A percentile compares a stretch with the other conserved stretches of the same genome.
Conservation (phyloP, 352 stramenopile species). For the Aphanomyces cochlioides region DNA sequence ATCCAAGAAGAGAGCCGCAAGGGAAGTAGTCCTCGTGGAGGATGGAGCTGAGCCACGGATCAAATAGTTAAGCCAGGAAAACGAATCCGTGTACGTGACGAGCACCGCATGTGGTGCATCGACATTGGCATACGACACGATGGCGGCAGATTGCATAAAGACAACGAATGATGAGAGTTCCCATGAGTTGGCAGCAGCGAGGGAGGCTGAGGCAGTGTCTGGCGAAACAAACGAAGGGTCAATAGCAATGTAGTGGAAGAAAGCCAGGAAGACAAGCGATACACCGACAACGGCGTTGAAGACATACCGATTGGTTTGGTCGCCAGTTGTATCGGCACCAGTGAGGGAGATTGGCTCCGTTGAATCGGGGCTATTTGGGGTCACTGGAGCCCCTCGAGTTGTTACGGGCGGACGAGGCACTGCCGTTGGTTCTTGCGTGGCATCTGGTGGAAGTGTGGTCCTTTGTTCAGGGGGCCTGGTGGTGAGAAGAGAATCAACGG, state of each 20-base stretch:
- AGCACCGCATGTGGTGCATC: slow-evolving; percentile 45
- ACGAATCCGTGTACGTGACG: slow-evolving; percentile 66
- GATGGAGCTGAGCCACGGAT: slow-evolving; percentile 37
- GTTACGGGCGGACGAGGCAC: too few relatives aligned
- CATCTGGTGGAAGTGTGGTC: too few relatives aligned
- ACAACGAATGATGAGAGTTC: slow-evolving; percentile 61
- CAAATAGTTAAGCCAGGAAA: slow-evolving; percentile 69
- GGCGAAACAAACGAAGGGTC: slow-evolving; percentile 18
- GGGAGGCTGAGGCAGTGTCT: background rate
- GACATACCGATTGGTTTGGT: slow-evolving; percentile 20
- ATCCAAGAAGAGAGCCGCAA: background rate
- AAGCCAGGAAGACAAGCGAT: slow-evolving; percentile 12
- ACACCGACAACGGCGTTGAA: slow-evolving; percentile 14
- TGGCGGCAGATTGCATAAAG: slow-evolving; percentile 68
- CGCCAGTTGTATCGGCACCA: slow-evolving; percentile 4
- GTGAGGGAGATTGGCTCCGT: background rate
- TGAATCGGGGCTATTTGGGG: background rate
- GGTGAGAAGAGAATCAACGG: too few relatives aligned
- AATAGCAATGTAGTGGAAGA: slow-evolving; percentile 19
- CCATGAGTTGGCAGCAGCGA: slow-evolving; percentile 69
- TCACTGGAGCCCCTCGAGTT: too few relatives aligned
- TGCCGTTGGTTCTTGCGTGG: too few relatives aligned
- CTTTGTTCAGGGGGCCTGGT: too few relatives aligned
- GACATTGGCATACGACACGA: slow-evolving; percentile 57
- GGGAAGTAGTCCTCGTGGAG: background rate